phyloP scores from a whole-genome alignment of 2,329 filamentous ascomycete species.

The Colletotrichum plurivorum region DNA sequence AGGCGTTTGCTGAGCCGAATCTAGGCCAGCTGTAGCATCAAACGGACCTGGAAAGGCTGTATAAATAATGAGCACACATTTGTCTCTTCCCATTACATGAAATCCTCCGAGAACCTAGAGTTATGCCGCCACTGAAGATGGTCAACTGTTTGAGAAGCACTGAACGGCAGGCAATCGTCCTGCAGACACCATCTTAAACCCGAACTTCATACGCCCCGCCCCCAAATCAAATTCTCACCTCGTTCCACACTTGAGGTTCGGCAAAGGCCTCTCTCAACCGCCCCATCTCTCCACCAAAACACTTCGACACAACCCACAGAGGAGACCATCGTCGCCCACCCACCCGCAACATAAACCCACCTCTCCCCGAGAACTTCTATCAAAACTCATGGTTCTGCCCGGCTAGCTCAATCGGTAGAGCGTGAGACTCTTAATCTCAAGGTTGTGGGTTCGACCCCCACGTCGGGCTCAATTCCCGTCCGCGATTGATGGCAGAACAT shows the following conservation, averaged over 20 bases:
- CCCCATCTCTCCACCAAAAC: no score
- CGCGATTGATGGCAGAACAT: conserved; percentile 17
- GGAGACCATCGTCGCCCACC: not conserved
- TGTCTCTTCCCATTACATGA: no score
- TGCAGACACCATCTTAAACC: no score
- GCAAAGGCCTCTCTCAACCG: no score
- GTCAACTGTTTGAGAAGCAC: no score
- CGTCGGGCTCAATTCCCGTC: conserved; percentile 37
- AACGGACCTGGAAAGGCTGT: not conserved
- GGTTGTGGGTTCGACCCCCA: conserved; percentile 40
- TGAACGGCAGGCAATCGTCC: no score
- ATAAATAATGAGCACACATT: no score
- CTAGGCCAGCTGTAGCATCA: not conserved
- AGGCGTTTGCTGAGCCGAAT: not conserved
- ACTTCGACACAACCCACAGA: not conserved
- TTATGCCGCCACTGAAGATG: no score
- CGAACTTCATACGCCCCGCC: no score
- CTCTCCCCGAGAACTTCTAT: not conserved
- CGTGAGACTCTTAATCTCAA: conserved; percentile 74
- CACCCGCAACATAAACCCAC: conserved; percentile 5
- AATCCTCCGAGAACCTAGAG: no score
- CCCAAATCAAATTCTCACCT: no score
- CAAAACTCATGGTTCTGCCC: conserved; percentile 49
- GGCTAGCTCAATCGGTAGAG: conserved; percentile 81
- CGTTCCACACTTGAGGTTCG: no score